These are phyloP conservation scores for Podospora appendiculata DNA, from an alignment of 495 filamentous ascomycete species.

Conservation along the genomic window DNA sequence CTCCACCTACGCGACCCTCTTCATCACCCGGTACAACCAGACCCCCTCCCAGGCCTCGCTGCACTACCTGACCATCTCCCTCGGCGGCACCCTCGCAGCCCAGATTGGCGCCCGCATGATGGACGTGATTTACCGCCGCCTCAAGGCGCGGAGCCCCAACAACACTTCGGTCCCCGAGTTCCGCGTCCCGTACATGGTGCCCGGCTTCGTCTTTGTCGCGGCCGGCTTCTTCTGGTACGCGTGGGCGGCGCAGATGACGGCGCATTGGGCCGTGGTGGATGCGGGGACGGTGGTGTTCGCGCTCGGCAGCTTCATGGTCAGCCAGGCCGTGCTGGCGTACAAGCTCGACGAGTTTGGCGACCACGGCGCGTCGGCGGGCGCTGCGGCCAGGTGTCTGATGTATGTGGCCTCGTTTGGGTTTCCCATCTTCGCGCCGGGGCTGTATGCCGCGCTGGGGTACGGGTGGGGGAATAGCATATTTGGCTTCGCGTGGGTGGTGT, in stretches of 20 bases:
- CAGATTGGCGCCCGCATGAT: slow-evolving; percentile 41
- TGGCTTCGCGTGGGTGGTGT: slow-evolving; percentile 32
- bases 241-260: slow-evolving; percentile 49
- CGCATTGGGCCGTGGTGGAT: slow-evolving; percentile 50
- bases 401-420: slow-evolving; percentile 34
- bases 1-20: slow-evolving; percentile 52
- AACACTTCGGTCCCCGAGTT: slow-evolving; percentile 40
- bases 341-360: slow-evolving; percentile 19
- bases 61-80: slow-evolving; percentile 51
- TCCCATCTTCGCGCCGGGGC: slow-evolving; percentile 42
- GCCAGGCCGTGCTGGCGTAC: slow-evolving; percentile 64
- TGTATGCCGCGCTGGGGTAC: slow-evolving; percentile 39
- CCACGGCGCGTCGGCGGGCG: slow-evolving; percentile 13
- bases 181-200: slow-evolving; percentile 51
- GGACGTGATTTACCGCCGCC: slow-evolving; percentile 40
- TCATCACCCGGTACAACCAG: slow-evolving; percentile 42
- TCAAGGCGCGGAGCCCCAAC: slow-evolving; percentile 22
- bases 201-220: slow-evolving; percentile 44
- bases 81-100: slow-evolving; percentile 46
- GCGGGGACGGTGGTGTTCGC: slow-evolving; percentile 48
- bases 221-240: slow-evolving; percentile 56
- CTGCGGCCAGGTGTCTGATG: slow-evolving; percentile 9
- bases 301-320: slow-evolving; percentile 45
- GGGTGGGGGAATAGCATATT: slow-evolving; percentile 46
- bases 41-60: slow-evolving; percentile 40